Conservation (phyloP, 108 stramenopile species). For the Schizochytrium sp. region DNA sequence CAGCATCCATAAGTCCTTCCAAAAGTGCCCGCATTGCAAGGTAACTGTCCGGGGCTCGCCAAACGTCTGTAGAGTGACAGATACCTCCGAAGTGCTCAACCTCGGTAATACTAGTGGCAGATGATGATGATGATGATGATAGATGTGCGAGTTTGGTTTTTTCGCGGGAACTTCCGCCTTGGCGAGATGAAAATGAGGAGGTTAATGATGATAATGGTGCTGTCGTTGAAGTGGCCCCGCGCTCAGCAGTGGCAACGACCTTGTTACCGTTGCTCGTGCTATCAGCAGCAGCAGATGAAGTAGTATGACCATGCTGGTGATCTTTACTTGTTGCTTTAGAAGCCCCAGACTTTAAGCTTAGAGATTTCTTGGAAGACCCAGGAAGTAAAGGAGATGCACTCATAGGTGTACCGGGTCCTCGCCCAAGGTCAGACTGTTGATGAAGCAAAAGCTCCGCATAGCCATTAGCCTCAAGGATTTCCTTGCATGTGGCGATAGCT, state of each 20-base stretch:
- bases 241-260: no score
- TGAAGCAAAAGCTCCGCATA: conserved; percentile 35
- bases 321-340: no score
- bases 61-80: background rate
- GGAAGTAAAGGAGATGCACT: conserved; percentile 51
- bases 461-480: conserved; percentile 43
- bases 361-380: background rate
- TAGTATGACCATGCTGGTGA: no score
- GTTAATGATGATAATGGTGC: no score
- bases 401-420: conserved; percentile 1
- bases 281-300: no score
- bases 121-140: no score
- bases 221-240: no score
- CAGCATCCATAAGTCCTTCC: conserved; percentile 33
- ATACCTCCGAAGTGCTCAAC: conserved; percentile 3
- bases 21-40: background rate
- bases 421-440: background rate
- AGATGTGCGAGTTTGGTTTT: no score
- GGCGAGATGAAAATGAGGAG: no score
- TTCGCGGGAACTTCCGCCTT: no score
- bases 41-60: conserved; percentile 56
- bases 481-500: background rate
- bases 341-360: background rate
- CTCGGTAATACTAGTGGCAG: no score
- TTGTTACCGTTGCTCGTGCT: no score